Evolutionary conservation across 805 yeast genomes (phyloP), one percentile per base, ranked within the genome.

Genomic region (Cyberlindnera xishuangbannaensis): DNA sequence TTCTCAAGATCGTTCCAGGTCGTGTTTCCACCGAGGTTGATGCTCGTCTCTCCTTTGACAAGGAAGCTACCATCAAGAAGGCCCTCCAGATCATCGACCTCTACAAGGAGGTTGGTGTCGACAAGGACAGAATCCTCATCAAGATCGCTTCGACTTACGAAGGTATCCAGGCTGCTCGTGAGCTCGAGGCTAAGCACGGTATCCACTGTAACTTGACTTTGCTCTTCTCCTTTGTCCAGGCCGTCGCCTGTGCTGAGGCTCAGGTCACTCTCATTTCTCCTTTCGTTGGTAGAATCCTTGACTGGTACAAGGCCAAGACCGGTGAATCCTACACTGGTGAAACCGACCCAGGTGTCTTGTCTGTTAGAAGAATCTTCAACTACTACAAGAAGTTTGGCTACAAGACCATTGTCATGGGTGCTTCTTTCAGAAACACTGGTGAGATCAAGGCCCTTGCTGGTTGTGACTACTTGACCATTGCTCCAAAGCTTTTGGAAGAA

Each of bases 401-500:
- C 79, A 75, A 90, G 56, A 92, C 99, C 63, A 88, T 92, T 60
- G 97, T 92, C 59, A 92, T 92, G 99, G 99, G 98, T 67, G 99
- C 99, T 41, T 90, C 97, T 40, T 90, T 92, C 87, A 90, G 99
- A 79, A 92, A 88, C 74, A 65, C 70, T 44, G 95, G 87, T 51
- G 98, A 90, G 71, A 85, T 92, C 67, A 82, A 80, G 66, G 95
- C 94, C 53, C 73, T 92, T 54, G 97, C 98, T 40, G 99, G 99
- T 64, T 80, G 85, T 59, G 99, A 92, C 64, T 87, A 69, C 77
- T 73, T 92, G 67, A 92, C 99, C 59, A 87, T 92, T 56, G 73
- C 97, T 53, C 97, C 97, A 61, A 75, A 73, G 59, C 73, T 92
- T 56, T 78, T 92, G 63, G 96, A 90, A 67, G 82, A 84, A 67